Evolutionary conservation across 2,329 filamentous ascomycete species (phyloP).

Genomic region (Fusarium oligoseptatum): DNA sequence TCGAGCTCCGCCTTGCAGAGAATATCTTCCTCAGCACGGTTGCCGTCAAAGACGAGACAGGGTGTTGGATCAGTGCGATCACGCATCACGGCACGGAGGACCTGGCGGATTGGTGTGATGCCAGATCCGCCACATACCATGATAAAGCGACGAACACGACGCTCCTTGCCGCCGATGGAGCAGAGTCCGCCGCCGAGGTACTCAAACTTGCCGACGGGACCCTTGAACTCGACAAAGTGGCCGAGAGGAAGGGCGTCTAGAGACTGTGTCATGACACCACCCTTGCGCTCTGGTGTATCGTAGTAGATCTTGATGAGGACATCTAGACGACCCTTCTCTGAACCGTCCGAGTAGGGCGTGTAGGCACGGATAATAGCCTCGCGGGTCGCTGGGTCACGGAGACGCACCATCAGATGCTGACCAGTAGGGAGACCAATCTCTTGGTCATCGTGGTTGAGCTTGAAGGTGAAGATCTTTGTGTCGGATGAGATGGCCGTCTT

Average conservation of each 20-base stretch:
- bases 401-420: conserved; percentile 87
- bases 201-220: conserved; percentile 87
- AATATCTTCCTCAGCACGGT: conserved; percentile 84
- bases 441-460: conserved; percentile 79
- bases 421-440: conserved; percentile 82
- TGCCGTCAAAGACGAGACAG: conserved; percentile 84
- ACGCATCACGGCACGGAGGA: conserved; percentile 74
- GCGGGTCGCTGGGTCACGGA: conserved; percentile 77
- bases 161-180: conserved; percentile 67
- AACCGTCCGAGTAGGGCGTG: conserved; percentile 80
- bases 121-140: conserved; percentile 94
- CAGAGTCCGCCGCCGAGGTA: conserved; percentile 79
- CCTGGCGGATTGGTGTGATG: conserved; percentile 91
- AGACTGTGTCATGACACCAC: conserved; percentile 86
- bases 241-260: conserved; percentile 80
- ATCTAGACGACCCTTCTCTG: conserved; percentile 73
- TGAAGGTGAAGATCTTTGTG: conserved; percentile 85
- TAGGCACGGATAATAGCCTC: conserved; percentile 88
- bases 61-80: conserved; percentile 73
- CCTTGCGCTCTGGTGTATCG: conserved; percentile 66
- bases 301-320: conserved; percentile 88
- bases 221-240: conserved; percentile 85
- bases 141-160: conserved; percentile 75
- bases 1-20: conserved; percentile 82
- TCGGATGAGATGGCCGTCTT: conserved; percentile 82